Conservation (phyloP, 2,329 filamentous ascomycete species). For the Coniochaeta pulveracea region DNA sequence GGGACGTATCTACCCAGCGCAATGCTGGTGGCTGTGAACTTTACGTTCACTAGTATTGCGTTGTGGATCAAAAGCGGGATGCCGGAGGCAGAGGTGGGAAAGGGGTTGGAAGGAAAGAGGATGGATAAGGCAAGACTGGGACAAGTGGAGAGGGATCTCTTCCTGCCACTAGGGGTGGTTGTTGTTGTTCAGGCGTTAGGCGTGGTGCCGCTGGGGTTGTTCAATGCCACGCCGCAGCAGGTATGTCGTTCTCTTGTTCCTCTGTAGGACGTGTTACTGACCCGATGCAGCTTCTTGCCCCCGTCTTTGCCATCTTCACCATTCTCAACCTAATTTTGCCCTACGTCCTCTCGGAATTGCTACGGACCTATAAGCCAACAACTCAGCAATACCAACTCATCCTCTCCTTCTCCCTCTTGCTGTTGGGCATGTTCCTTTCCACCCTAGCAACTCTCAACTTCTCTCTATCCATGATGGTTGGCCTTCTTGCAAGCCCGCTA, state of each 20-base stretch:
- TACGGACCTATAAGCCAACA: conserved; percentile 42
- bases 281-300: conserved; percentile 39
- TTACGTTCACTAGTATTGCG: conserved; percentile 88
- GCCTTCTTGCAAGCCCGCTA: conserved; percentile 66
- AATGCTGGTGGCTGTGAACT: conserved; percentile 93
- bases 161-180: conserved; percentile 65
- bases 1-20: conserved; percentile 93
- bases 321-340: conserved; percentile 45
- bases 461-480: conserved; percentile 75
- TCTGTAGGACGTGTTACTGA: background rate
- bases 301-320: conserved; percentile 47
- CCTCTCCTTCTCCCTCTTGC: conserved; percentile 84
- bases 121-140: conserved; percentile 13
- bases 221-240: conserved; percentile 59
- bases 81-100: conserved; percentile 11
- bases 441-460: conserved; percentile 94
- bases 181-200: conserved; percentile 64
- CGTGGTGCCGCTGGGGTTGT: conserved; percentile 71
- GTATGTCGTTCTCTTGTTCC: conserved; percentile 34
- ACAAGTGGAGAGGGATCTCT: conserved; percentile 51
- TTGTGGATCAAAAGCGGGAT: conserved; percentile 87
- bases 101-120: conserved; percentile 12
- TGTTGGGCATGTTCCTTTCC: conserved; percentile 84
- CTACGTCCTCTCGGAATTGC: conserved; percentile 38
- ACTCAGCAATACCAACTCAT: conserved; percentile 65